A percentile compares a stretch with the other conserved stretches of the same genome.
These are phyloP conservation scores for Hibiscus tridactylites DNA, from an alignment of 345 rosid species.

Conservation along the genomic window DNA sequence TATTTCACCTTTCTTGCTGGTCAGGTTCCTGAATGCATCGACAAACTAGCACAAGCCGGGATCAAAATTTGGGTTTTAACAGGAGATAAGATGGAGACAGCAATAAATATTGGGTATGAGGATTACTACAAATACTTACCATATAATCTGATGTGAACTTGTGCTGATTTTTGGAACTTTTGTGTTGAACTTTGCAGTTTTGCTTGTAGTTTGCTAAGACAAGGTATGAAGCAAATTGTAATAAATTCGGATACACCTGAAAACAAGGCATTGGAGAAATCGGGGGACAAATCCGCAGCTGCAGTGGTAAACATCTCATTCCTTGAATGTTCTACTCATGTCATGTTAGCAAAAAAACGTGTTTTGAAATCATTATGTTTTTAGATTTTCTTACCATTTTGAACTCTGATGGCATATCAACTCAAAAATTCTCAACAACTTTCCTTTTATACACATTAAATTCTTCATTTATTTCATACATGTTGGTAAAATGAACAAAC, in stretches of 20 bases:
- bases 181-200: constrained; percentile 44
- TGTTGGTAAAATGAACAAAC: background rate
- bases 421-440: background rate
- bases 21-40: constrained; percentile 98
- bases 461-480: background rate
- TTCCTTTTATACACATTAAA: background rate
- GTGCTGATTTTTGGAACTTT: constrained; percentile 10
- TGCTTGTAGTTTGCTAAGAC: constrained; percentile 87
- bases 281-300: constrained; percentile 56
- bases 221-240: constrained; percentile 85
- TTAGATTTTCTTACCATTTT: background rate
- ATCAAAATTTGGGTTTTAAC: constrained; percentile 95
- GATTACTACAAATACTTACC: background rate
- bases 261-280: constrained; percentile 57
- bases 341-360: background rate
- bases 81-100: constrained; percentile 99
- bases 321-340: background rate
- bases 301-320: constrained; percentile 32
- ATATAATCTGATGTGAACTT: background rate
- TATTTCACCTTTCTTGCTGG: constrained; percentile 2
- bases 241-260: constrained; percentile 74
- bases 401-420: background rate
- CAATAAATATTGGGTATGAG: constrained; percentile 84
- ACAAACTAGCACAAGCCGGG: constrained; percentile 95
- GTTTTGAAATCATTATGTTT: background rate